Evolutionary conservation across 768 basidiomycete genomes (phyloP).

Genomic region (Mycena crocata): DNA sequence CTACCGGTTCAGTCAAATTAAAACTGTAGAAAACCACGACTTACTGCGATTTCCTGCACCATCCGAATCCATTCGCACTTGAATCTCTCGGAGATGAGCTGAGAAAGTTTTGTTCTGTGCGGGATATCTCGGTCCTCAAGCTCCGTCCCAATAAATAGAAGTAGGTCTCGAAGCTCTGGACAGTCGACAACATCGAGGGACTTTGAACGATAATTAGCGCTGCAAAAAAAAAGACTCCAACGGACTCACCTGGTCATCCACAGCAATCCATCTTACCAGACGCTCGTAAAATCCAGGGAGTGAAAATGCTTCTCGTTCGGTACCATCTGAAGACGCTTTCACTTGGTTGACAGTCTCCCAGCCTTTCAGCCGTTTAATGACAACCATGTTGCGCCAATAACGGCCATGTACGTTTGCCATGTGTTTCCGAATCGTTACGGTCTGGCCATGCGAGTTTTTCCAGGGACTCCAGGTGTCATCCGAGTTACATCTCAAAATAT

Average conservation of each 20-base stretch:
- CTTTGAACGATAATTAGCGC: not conserved
- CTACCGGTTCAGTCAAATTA: not conserved
- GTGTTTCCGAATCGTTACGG: not conserved
- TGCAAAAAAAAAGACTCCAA: not conserved
- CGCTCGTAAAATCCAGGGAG: slow-evolving; percentile 12
- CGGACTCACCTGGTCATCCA: slow-evolving; percentile 15
- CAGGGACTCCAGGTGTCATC: not conserved
- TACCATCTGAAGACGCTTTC: not conserved
- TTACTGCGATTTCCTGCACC: slow-evolving; percentile 2
- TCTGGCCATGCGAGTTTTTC: slow-evolving; percentile 5
- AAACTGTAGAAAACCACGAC: not conserved
- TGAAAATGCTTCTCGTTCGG: slow-evolving; percentile 5
- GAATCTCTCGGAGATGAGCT: not conserved
- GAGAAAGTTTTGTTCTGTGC: slow-evolving; percentile 5
- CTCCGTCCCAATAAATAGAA: slow-evolving; percentile 2
- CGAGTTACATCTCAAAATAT: not conserved
- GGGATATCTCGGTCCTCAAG: slow-evolving; percentile 13
- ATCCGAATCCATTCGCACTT: not conserved
- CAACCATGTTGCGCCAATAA: slow-evolving; percentile 1
- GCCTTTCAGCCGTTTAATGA: not conserved
- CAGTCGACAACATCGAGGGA: too few relatives aligned
- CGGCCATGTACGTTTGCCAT: not conserved
- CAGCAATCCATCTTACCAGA: slow-evolving; percentile 1
- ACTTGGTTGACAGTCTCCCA: not conserved
- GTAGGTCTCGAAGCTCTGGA: slow-evolving; percentile 1